A percentile compares a stretch with the other conserved stretches of the same genome.
These are phyloP conservation scores for Suhomyces xylopsoci DNA, from an alignment of 805 yeast species.

Conservation along the genomic window DNA sequence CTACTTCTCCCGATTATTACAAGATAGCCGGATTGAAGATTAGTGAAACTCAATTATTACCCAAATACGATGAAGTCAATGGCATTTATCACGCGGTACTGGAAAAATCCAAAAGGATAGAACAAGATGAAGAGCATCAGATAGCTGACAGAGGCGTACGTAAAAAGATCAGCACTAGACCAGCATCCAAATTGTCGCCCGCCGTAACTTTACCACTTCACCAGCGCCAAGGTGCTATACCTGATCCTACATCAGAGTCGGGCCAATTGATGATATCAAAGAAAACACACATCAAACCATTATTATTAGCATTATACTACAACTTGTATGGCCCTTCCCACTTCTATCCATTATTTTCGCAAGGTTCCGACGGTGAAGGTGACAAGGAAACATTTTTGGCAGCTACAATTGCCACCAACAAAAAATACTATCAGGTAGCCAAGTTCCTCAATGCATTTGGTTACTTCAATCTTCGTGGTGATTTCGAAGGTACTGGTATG, in stretches of 20 bases:
- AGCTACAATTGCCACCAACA: slow-evolving; percentile 52
- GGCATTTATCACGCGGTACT: slow-evolving; percentile 16
- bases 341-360: slow-evolving; percentile 42
- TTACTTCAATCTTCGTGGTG: slow-evolving; percentile 29
- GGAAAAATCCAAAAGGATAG: neutral
- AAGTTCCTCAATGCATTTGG: slow-evolving; percentile 53
- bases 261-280: slow-evolving; percentile 44
- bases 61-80: slow-evolving; percentile 31
- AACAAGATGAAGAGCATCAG: neutral
- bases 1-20: slow-evolving; percentile 72
- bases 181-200: neutral
- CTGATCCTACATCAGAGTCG: slow-evolving; percentile 31
- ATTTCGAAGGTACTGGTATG: slow-evolving; percentile 71
- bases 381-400: slow-evolving; percentile 78
- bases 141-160: neutral
- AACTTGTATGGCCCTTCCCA: slow-evolving; percentile 42
- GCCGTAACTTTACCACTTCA: slow-evolving; percentile 23
- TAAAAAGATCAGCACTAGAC: neutral
- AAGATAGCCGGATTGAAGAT: slow-evolving; percentile 56
- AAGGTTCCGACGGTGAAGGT: slow-evolving; percentile 66
- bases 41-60: slow-evolving; percentile 25
- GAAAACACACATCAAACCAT: slow-evolving; percentile 34
- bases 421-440: slow-evolving; percentile 54
- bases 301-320: slow-evolving; percentile 39
- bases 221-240: slow-evolving; percentile 27